Base-by-base conservation (phyloP, 2,329 filamentous ascomycete genomes). In the Aspergillus ibericus region DNA sequence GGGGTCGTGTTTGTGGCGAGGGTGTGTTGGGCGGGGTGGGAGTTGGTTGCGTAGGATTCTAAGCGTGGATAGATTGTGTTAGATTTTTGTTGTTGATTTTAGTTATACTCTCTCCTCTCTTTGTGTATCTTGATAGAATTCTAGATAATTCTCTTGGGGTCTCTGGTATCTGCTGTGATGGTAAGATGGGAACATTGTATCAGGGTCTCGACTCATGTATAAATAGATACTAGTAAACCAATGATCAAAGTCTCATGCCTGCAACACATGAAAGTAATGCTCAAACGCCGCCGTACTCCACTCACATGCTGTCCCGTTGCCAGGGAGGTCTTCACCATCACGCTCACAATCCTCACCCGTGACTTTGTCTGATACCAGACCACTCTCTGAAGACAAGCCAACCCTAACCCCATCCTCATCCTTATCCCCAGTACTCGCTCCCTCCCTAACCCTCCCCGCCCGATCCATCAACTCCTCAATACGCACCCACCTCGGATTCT, bases 231-330 rank as follows among this genome's bases (percentile, higher is more conserved):
- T n/a, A n/a, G n/a, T n/a, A n/a, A n/a, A n/a, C n/a, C n/a, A n/a
- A n/a, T n/a, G n/a, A n/a, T n/a, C 27, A 29, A 29, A 29, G 27
- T 7, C 6, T 13, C 38, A n/a, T 42, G 10, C 16, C 18, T 16
- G 16, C 38, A 42, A 18, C 38, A 5, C 38, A 2, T 10, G 42
- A 50, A 65, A 65, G 42, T 62, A 66, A 8, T 42, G 53, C 16
- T 59, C 58, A 36, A 67, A 65, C 7, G 63, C 50, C 4, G 16
- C 47, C 22, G 55, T 51, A 52, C 60, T 65, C 65, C 63, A 67
- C 42, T 67, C 59, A 44, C 63, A 67, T 2, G 29, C 52, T 16
- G 63, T 67, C 7, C 60, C 65, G 6, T 56, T 42, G 8, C 55
- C 63, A 12, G 65, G 65, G 29, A 61, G 46, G 6, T 62, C 59